A percentile compares a stretch with the other conserved stretches of the same genome.
Conservation (phyloP, 306 rosid genomes). For the Hippophae gyantsensis region DNA sequence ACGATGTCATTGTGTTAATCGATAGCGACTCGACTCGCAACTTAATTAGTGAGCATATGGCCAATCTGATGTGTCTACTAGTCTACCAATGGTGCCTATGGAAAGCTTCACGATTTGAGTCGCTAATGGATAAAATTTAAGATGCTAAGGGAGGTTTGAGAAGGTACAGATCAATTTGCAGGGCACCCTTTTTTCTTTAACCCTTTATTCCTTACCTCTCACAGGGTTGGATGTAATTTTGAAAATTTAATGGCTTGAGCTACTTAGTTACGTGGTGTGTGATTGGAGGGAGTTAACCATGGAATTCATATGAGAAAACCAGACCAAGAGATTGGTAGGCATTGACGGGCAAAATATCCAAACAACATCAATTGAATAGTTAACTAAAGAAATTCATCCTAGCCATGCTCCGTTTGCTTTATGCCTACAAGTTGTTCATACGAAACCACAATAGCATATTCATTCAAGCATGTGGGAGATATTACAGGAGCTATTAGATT, state of each 20-base stretch:
- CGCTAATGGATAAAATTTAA: not conserved
- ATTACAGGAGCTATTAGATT: no score
- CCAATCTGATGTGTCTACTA: not conserved
- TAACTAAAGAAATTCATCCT: no score
- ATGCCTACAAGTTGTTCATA: no score
- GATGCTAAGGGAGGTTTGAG: not conserved
- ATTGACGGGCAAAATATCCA: no score
- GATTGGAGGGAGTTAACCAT: slow-evolving; percentile 8
- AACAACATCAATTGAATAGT: no score
- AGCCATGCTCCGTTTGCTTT: no score
- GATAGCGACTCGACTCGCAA: slow-evolving; percentile 2
- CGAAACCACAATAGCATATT: no score
- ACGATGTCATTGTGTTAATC: not conserved
- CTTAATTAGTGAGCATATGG: not conserved
- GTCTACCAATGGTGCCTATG: not conserved
- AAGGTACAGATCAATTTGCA: not conserved
- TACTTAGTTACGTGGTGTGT: not conserved
- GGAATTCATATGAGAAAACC: not conserved
- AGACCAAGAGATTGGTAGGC: no score
- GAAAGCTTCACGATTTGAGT: not conserved
- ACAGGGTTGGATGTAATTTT: not conserved
- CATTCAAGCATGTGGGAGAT: no score
- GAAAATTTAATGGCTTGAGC: slow-evolving; percentile 1
- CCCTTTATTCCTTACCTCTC: not conserved
- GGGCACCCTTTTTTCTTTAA: not conserved